A percentile compares a stretch with the other conserved stretches of the same genome.
Conservation (phyloP, 352 stramenopile species). For the Blastocystis sp. region DNA sequence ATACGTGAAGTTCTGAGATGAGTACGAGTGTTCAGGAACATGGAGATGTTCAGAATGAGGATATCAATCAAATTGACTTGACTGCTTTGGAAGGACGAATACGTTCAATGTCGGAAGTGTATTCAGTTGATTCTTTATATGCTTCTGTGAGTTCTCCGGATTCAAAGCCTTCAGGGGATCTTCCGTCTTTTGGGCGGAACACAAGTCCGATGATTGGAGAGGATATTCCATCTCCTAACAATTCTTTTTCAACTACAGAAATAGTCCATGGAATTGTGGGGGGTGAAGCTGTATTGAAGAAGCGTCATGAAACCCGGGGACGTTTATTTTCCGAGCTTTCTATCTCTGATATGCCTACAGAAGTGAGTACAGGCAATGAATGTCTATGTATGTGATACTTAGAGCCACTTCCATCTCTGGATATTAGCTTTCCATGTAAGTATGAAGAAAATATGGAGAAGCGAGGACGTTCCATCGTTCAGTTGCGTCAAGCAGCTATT, state of each 20-base stretch:
- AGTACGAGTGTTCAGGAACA: background rate
- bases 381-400: background rate
- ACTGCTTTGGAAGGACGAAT: background rate
- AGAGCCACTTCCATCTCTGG: background rate
- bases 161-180: background rate
- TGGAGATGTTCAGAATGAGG: background rate
- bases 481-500: slow-evolving; percentile 29
- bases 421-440: slow-evolving; percentile 29
- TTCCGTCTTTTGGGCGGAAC: background rate
- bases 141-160: background rate
- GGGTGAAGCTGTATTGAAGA: background rate
- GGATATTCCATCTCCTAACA: background rate
- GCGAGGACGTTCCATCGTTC: background rate
- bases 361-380: background rate
- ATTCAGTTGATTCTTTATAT: background rate
- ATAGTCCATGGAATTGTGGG: background rate
- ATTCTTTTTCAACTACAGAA: background rate
- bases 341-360: slow-evolving; percentile 49
- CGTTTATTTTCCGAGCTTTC: slow-evolving; percentile 56
- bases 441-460: slow-evolving; percentile 46
- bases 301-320: background rate
- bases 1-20: background rate
- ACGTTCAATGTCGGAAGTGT: slow-evolving; percentile 32
- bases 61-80: background rate
- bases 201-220: background rate